Conservation (phyloP, 1,284 basidiomycete species). For the Leccinum fallax region DNA sequence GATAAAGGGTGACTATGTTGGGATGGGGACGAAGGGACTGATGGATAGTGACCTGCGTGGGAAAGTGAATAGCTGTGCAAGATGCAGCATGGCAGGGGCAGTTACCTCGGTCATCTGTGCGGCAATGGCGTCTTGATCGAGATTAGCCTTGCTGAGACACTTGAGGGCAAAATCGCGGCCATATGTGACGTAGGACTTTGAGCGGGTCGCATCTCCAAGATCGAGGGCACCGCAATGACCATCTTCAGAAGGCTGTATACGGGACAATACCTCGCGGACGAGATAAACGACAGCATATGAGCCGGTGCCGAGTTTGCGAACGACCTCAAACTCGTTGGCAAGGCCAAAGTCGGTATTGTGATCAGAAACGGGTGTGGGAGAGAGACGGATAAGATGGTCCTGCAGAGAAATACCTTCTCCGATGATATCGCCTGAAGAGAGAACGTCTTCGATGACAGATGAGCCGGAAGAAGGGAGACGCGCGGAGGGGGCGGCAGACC, state of each 20-base stretch:
- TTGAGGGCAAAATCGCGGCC: slow-evolving; percentile 95
- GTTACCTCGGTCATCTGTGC: slow-evolving; percentile 88
- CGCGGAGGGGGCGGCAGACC: slow-evolving; percentile 21
- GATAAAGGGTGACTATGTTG: slow-evolving; percentile 95
- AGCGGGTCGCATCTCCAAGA: slow-evolving; percentile 48
- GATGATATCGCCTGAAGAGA: slow-evolving; percentile 69
- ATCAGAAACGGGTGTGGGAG: slow-evolving; percentile 38
- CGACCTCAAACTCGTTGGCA: slow-evolving; percentile 77
- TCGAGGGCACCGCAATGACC: slow-evolving; percentile 64
- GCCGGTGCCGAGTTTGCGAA: slow-evolving; percentile 83
- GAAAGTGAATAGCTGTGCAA: slow-evolving; percentile 12
- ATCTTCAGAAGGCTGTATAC: slow-evolving; percentile 58
- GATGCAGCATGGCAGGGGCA: slow-evolving; percentile 16
- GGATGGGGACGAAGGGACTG: slow-evolving; percentile 89
- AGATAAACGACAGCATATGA: slow-evolving; percentile 95
- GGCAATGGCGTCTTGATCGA: slow-evolving; percentile 82
- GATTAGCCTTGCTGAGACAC: slow-evolving; percentile 91
- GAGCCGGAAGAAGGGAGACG: slow-evolving; percentile 37
- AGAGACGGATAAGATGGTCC: slow-evolving; percentile 61
- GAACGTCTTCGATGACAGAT: slow-evolving; percentile 61
- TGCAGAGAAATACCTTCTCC: slow-evolving; percentile 65
- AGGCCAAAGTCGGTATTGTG: slow-evolving; percentile 47
- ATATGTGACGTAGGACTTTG: slow-evolving; percentile 52
- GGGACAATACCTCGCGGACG: slow-evolving; percentile 81
- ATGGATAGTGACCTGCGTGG: slow-evolving; percentile 82